Evolutionary conservation across 2,329 filamentous ascomycete genomes (phyloP).

Genomic region (Cercospora zeae-maydis): DNA sequence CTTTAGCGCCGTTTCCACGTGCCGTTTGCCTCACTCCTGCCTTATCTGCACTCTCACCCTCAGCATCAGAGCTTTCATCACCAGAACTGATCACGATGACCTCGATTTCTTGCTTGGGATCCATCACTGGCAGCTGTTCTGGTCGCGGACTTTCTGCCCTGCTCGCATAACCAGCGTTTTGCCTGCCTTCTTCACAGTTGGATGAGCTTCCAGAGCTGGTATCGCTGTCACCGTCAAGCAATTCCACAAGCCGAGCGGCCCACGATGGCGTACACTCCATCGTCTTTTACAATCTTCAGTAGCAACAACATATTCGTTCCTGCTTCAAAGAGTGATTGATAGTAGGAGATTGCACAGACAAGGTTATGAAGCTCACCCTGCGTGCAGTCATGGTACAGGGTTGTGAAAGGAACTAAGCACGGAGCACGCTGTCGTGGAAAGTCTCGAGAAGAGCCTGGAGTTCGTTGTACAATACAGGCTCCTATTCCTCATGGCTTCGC

Average conservation of each 20-base stretch:
- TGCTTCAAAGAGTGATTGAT: neutral
- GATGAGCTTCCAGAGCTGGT: neutral
- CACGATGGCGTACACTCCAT: neutral
- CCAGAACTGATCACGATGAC: constrained; percentile 4
- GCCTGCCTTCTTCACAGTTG: neutral
- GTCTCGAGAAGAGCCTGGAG: neutral
- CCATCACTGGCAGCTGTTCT: neutral
- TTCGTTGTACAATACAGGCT: neutral
- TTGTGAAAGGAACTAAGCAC: neutral
- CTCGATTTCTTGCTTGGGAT: neutral
- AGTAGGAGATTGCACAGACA: neutral
- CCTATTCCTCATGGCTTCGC: neutral
- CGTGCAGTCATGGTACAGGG: neutral
- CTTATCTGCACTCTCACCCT: neutral
- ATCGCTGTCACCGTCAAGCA: neutral
- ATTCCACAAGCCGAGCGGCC: neutral
- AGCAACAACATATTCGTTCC: neutral
- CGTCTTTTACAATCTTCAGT: neutral
- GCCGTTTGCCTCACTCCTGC: neutral
- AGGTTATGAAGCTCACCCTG: neutral
- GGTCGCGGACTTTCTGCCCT: neutral
- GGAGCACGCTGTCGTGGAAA: neutral
- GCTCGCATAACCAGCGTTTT: neutral
- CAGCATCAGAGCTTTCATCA: neutral
- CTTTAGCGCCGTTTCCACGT: neutral